These are phyloP conservation scores for Drosera capensis DNA, from an alignment of 148 eudicot species.

Conservation along the genomic window DNA sequence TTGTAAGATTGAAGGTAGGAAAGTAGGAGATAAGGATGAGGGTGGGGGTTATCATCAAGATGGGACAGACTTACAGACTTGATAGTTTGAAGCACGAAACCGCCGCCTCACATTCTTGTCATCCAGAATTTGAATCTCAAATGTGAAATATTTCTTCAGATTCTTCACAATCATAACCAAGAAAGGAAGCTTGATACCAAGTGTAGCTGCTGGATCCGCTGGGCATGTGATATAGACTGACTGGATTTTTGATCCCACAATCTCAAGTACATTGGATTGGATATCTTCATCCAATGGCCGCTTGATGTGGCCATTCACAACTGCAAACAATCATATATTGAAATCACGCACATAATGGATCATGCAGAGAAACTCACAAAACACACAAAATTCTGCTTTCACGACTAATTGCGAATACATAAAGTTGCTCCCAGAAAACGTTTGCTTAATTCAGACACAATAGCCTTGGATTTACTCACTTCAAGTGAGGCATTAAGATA, in stretches of 20 bases:
- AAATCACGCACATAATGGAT: too few relatives aligned
- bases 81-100: slow-evolving; percentile 97
- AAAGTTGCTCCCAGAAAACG: too few relatives aligned
- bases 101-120: slow-evolving; percentile 99
- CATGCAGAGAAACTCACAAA: too few relatives aligned
- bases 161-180: slow-evolving; percentile 90
- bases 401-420: too few relatives aligned
- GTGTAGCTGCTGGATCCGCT: slow-evolving; percentile 93
- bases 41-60: not conserved
- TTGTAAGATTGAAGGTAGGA: not conserved
- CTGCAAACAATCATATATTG: slow-evolving; percentile 25
- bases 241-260: slow-evolving; percentile 87
- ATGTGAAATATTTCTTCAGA: slow-evolving; percentile 83
- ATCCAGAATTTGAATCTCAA: slow-evolving; percentile 97
- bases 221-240: slow-evolving; percentile 93
- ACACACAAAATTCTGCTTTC: too few relatives aligned
- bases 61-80: slow-evolving; percentile 88
- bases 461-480: too few relatives aligned
- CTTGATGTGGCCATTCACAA: slow-evolving; percentile 83
- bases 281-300: slow-evolving; percentile 89
- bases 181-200: slow-evolving; percentile 92
- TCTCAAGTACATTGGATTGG: slow-evolving; percentile 90
- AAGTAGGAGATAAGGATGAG: not conserved
- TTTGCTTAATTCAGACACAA: too few relatives aligned
- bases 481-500: too few relatives aligned